phyloP scores from a whole-genome alignment of 352 stramenopile genomes.

The Phytopythium vexans region DNA sequence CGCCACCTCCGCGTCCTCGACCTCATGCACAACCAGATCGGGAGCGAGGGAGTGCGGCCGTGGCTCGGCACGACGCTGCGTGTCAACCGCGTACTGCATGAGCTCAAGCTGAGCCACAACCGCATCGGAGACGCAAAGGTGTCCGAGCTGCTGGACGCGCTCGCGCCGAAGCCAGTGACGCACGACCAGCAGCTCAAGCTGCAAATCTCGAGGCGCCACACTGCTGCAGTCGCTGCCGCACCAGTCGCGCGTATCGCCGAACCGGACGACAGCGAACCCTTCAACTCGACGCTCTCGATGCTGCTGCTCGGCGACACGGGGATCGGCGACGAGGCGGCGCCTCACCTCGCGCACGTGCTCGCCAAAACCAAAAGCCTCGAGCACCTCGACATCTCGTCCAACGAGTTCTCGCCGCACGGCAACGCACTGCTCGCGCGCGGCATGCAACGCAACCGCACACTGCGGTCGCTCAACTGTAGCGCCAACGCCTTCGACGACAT shows the following conservation, averaged over 20 bases:
- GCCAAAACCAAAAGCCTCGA: conserved; percentile 41
- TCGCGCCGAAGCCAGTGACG: conserved; percentile 35
- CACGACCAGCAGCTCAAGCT: conserved; percentile 58
- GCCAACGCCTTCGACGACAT: conserved; percentile 56
- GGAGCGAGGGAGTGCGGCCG: conserved; percentile 41
- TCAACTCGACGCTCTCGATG: conserved; percentile 58
- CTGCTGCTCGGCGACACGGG: conserved; percentile 59
- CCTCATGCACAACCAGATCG: conserved; percentile 70
- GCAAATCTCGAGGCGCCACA: conserved; percentile 28
- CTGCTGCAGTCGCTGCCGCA: conserved; percentile 7
- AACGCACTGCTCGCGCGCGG: conserved; percentile 42
- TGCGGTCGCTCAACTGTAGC: conserved; percentile 50
- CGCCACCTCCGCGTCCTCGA: conserved; percentile 39
- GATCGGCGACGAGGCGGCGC: conserved; percentile 47
- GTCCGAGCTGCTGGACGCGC: conserved; percentile 42
- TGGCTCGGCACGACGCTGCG: conserved; percentile 66
- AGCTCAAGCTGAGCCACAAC: conserved; percentile 71
- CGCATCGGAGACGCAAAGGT: conserved; percentile 52
- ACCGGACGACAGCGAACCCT: conserved; percentile 25
- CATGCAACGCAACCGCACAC: conserved; percentile 38
- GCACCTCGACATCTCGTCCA: conserved; percentile 54
- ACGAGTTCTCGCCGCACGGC: conserved; percentile 33
- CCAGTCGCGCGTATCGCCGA: neutral
- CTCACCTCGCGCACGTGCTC: conserved; percentile 42
- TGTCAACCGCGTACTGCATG: conserved; percentile 37